These are phyloP conservation scores for Laetiporus sulphureus DNA, from an alignment of 1,284 basidiomycete species.

Conservation along the genomic window DNA sequence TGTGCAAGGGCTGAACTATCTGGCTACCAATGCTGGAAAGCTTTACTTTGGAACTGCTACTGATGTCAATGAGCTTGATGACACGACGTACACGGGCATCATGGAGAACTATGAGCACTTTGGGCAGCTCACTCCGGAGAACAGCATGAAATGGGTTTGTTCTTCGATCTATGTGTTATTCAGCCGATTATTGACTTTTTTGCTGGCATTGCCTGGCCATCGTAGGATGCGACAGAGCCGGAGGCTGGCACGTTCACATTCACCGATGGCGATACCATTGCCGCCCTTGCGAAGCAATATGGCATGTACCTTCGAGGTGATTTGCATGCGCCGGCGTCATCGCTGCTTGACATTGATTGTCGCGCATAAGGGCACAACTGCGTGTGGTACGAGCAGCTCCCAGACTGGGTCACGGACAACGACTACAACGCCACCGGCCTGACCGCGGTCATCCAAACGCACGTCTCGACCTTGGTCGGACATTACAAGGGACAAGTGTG, in stretches of 20 bases:
- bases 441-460: slow-evolving; percentile 36
- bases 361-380: slow-evolving; percentile 44
- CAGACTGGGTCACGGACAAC: slow-evolving; percentile 41
- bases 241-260: slow-evolving; percentile 41
- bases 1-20: slow-evolving; percentile 28
- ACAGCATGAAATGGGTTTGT: slow-evolving; percentile 52
- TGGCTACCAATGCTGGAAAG: slow-evolving; percentile 43
- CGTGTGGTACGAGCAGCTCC: slow-evolving; percentile 52
- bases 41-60: slow-evolving; percentile 54
- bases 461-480: slow-evolving; percentile 39
- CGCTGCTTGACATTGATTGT: neutral
- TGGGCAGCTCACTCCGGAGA: slow-evolving; percentile 44
- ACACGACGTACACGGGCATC: slow-evolving; percentile 35
- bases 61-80: slow-evolving; percentile 46
- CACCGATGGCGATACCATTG: slow-evolving; percentile 38
- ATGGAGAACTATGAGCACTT: slow-evolving; percentile 39
- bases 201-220: neutral
- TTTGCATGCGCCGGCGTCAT: neutral
- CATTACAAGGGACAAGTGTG: slow-evolving; percentile 46
- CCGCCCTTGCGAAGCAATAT: slow-evolving; percentile 36
- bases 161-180: neutral
- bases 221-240: slow-evolving; percentile 47
- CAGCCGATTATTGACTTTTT: neutral
- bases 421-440: slow-evolving; percentile 37
- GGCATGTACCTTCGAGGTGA: slow-evolving; percentile 28